A percentile compares a stretch with the other conserved stretches of the same genome.
Conservation (phyloP, 2,329 filamentous ascomycete genomes). For the Laburnicola sp. region DNA sequence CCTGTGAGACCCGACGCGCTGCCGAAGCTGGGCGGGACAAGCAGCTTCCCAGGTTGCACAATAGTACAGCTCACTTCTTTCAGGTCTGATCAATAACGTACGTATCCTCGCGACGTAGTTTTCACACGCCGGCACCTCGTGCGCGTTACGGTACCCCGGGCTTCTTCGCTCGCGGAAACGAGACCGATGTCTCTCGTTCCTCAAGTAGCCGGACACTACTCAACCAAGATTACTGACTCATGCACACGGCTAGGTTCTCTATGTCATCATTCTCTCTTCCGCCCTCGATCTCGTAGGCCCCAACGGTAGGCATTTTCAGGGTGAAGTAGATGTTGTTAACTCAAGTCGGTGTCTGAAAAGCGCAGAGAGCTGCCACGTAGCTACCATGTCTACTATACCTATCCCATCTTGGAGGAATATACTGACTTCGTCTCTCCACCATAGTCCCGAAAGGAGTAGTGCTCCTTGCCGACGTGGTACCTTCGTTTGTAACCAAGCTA, state of each 20-base stretch:
- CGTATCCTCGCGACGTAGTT: background rate
- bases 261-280: constrained; percentile 93
- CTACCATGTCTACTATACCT: too few species aligned
- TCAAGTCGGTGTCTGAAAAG: too few species aligned
- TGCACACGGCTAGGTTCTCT: constrained; percentile 57
- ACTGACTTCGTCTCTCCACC: too few species aligned
- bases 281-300: constrained; percentile 94
- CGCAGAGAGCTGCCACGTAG: too few species aligned
- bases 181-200: too few species aligned
- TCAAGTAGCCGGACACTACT: too few species aligned
- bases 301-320: constrained; percentile 23
- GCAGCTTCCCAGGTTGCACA: too few species aligned
- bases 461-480: constrained; percentile 88
- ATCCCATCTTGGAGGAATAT: too few species aligned
- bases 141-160: too few species aligned
- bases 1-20: background rate
- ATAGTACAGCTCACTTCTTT: constrained; percentile 2
- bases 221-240: background rate
- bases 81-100: constrained; percentile 93
- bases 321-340: too few species aligned
- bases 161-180: too few species aligned
- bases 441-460: constrained; percentile 85
- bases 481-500: constrained; percentile 85
- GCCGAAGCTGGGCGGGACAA: too few species aligned
- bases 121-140: background rate